Conservation (phyloP, 345 rosid species). For the sweet orange (Citrus sinensis) region DNA sequence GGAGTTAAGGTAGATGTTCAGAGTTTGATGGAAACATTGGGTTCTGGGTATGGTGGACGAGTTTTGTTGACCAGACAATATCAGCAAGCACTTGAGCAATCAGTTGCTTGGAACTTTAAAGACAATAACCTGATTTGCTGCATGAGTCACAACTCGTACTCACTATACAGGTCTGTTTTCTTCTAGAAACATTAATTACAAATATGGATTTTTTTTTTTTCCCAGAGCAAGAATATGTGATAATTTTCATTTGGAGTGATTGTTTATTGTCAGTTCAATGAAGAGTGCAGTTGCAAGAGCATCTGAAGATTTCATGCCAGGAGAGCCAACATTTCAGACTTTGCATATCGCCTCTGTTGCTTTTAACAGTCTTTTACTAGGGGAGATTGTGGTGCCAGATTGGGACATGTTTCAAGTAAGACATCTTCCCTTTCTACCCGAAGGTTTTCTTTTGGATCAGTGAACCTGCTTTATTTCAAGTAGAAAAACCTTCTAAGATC, state of each 20-base stretch:
- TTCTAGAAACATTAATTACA: background rate
- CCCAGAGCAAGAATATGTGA: background rate
- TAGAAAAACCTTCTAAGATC: background rate
- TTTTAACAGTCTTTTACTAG: constrained; percentile 55
- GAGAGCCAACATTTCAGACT: constrained; percentile 51
- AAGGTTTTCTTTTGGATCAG: background rate
- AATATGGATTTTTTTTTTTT: too few species aligned
- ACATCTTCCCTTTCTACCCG: background rate
- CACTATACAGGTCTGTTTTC: constrained; percentile 43
- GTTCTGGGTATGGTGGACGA: constrained; percentile 52
- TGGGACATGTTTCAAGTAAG: constrained; percentile 71
- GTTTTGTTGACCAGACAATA: constrained; percentile 46
- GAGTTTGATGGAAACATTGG: constrained; percentile 47
- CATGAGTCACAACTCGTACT: constrained; percentile 61
- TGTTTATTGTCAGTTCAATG: constrained; percentile 36
- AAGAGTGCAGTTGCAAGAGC: constrained; percentile 52
- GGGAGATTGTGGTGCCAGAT: constrained; percentile 58
- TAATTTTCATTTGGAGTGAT: constrained; percentile 9
- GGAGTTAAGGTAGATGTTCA: constrained; percentile 59
- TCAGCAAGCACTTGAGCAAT: constrained; percentile 56
- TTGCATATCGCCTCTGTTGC: constrained; percentile 55
- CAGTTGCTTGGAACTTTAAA: constrained; percentile 42
- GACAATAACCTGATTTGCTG: constrained; percentile 49
- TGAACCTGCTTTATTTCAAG: background rate
- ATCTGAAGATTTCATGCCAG: constrained; percentile 66